These are phyloP conservation scores for Magnusiomyces sp. DNA, from an alignment of 1,139 yeast genomes.

Conservation along the genomic window DNA sequence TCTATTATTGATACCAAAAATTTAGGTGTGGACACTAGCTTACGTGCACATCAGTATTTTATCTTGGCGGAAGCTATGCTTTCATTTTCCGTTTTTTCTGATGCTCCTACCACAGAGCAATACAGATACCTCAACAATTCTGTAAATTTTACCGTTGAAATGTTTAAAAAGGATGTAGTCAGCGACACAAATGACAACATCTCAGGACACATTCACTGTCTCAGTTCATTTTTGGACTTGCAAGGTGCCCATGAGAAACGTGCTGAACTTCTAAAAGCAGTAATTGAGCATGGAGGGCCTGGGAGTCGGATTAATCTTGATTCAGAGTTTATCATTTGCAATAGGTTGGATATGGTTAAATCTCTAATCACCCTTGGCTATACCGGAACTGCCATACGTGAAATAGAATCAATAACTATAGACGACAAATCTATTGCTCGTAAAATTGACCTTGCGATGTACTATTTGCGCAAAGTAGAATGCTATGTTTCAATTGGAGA, in stretches of 20 bases:
- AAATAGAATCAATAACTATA: background rate
- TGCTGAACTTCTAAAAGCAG: constrained; percentile 14
- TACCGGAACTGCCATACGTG: constrained; percentile 16
- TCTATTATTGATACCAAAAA: background rate
- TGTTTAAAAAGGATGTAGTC: constrained; percentile 4
- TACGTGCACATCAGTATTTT: constrained; percentile 5
- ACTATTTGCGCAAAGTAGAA: constrained; percentile 15
- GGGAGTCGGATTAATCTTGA: constrained; percentile 5
- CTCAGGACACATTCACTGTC: constrained; percentile 8
- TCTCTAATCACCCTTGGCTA: constrained; percentile 17
- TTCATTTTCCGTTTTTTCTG: constrained; percentile 12
- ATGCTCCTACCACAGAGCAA: constrained; percentile 12
- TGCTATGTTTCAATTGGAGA: constrained; percentile 13
- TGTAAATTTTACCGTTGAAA: constrained; percentile 10
- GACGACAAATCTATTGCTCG: background rate
- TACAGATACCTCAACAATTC: constrained; percentile 12
- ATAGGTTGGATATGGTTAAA: constrained; percentile 8
- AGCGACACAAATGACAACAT: constrained; percentile 5
- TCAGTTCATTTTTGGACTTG: constrained; percentile 16
- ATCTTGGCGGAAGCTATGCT: constrained; percentile 13
- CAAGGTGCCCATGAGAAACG: constrained; percentile 20
- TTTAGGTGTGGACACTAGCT: constrained; percentile 5
- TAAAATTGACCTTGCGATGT: constrained; percentile 11
- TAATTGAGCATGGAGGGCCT: constrained; percentile 4
- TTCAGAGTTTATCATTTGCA: constrained; percentile 8